Base-by-base conservation (phyloP, 2,329 filamentous ascomycete genomes). In the Curvularia hawaiiensis region DNA sequence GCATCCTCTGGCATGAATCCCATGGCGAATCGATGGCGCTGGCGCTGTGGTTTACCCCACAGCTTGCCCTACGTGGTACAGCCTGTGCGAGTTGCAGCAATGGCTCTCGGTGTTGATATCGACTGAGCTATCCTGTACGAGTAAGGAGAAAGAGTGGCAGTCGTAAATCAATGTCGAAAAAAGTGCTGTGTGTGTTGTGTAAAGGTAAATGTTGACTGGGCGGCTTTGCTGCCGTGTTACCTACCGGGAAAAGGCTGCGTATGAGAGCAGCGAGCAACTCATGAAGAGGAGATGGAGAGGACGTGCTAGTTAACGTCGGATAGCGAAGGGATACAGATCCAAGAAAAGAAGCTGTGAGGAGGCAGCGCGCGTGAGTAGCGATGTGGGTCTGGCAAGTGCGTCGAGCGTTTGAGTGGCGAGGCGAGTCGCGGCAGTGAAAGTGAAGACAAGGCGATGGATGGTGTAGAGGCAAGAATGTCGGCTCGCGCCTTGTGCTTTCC, bases 271-370 rank as follows among this genome's bases (percentile, higher is more conserved):
- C 46, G 50, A 47, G 50, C 31, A 50, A 46, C 44, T 43, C 44
- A 39, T 54, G 38, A 41, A 44, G 54, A 14, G 41, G 41, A 46
- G 41, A 40, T 43, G 31, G 30, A 18, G 46, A 33, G 11, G 2
- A 47, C 9, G 28, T 24, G 28, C 39, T 12, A 40, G 40, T 38
- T n/a, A 45, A 20, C 9, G 18, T 22, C n/a, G 40, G 54, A 49
- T 58, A 68, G 59, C 60, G 64, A 66, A 58, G 24, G 65, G 30
- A 65, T 50, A 60, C 55, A 58, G 49, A 59, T 57, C 55, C 53
- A 50, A 57, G n/a, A 48, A 48, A 55, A 61, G 35, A 38, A 18
- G 16, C 35, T 4, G 52, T 50, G 33, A 50, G 50, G 50, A n/a
- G 56, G 40, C 38, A 59, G 60, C 60, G 61, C 64, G 53, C 30